Conservation (phyloP, 1,284 basidiomycete species). For the Irpex lacteus region DNA sequence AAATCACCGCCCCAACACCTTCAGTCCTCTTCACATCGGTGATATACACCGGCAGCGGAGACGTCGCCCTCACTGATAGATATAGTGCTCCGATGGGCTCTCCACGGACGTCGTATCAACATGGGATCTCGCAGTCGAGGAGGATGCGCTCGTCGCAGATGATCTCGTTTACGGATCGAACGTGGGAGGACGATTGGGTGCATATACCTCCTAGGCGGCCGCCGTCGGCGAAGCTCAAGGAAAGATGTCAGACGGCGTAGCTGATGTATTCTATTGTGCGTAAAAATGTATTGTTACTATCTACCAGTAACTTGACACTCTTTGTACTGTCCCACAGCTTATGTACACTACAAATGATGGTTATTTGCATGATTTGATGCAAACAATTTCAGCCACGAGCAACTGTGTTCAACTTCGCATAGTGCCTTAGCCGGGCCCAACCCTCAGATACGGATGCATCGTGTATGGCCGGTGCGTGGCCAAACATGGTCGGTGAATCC, state of each 20-base stretch:
- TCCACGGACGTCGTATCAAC: neutral
- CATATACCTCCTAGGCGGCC: neutral
- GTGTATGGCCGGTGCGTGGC: too few relatives aligned
- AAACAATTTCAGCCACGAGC: too few relatives aligned
- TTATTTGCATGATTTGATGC: too few relatives aligned
- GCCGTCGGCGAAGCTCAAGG: neutral
- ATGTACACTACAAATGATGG: too few relatives aligned
- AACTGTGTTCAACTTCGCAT: too few relatives aligned
- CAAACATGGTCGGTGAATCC: too few relatives aligned
- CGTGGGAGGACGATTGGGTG: neutral
- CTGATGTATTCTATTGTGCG: neutral
- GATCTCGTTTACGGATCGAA: constrained; percentile 1
- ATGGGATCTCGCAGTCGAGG: neutral
- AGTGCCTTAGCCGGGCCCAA: too few relatives aligned
- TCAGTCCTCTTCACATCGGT: neutral
- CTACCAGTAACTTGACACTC: too few relatives aligned
- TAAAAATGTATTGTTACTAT: too few relatives aligned
- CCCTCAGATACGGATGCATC: too few relatives aligned
- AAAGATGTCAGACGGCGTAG: neutral
- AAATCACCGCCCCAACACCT: neutral
- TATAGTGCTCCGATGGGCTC: neutral
- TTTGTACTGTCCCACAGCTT: too few relatives aligned
- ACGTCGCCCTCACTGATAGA: too few relatives aligned
- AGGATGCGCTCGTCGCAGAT: constrained; percentile 1
- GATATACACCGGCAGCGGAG: neutral